Percentiles rank a stretch among this genome's conserved stretches.
Conservation (phyloP, 441 rosid species). For the Aquilaria agallochum region DNA sequence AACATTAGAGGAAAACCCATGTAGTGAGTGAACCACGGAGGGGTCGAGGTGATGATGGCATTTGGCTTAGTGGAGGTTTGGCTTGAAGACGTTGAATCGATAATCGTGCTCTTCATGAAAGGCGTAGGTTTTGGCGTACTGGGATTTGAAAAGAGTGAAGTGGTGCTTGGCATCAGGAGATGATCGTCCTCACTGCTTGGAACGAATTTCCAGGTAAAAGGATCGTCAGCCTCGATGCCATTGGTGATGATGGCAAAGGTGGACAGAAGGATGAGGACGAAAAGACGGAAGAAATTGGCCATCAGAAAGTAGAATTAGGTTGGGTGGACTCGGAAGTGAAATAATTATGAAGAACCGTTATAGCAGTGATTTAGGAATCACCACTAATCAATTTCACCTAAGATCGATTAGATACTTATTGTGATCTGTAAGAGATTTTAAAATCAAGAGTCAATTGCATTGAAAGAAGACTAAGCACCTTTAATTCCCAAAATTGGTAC, state of each 20-base stretch:
- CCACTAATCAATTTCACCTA: too few species aligned
- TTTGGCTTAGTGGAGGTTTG: conserved; percentile 44
- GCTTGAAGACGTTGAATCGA: conserved; percentile 57
- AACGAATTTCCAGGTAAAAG: conserved; percentile 53
- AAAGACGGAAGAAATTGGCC: conserved; percentile 14
- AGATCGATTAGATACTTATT: too few species aligned
- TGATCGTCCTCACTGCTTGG: conserved; percentile 16
- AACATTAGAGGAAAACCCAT: too few species aligned
- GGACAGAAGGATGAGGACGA: conserved; percentile 21
- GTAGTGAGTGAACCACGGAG: conserved; percentile 54
- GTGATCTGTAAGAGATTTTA: too few species aligned
- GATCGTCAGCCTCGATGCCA: conserved; percentile 16
- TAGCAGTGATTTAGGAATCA: too few species aligned
- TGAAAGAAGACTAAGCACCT: too few species aligned
- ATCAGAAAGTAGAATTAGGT: background rate
- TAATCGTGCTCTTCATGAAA: conserved; percentile 52
- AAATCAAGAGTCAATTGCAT: too few species aligned
- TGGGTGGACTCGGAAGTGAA: background rate
- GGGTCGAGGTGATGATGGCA: conserved; percentile 58
- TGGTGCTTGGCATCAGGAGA: conserved; percentile 48
- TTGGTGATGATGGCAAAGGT: conserved; percentile 14
- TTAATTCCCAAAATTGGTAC: too few species aligned
- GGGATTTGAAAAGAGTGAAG: conserved; percentile 52
- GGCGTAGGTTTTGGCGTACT: conserved; percentile 50
- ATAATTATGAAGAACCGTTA: background rate